Percentiles rank a stretch among this genome's conserved stretches.
phyloP scores from a whole-genome alignment of 306 rosid species.

The Quercus gilva region DNA sequence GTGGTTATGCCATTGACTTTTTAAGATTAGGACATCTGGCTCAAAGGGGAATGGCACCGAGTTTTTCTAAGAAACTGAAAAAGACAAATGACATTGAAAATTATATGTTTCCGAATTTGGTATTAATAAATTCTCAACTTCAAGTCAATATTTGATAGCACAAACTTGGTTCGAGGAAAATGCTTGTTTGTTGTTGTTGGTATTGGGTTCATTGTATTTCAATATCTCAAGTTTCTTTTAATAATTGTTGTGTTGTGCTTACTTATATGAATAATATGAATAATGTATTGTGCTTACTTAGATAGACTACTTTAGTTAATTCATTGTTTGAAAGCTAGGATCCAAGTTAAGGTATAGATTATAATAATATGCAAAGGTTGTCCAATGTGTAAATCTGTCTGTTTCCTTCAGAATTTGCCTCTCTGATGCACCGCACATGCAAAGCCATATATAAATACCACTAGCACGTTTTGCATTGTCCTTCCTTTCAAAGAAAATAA shows the following conservation, averaged over 20 bases:
- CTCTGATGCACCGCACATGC: conserved; percentile 47
- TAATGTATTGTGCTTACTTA: conserved; percentile 3
- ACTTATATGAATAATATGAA: too few relatives aligned
- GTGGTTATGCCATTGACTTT: background rate
- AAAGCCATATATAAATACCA: conserved; percentile 25
- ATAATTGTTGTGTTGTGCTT: background rate
- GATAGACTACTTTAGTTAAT: conserved; percentile 16
- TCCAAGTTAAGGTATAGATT: conserved; percentile 10
- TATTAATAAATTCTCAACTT: background rate
- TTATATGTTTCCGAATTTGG: background rate
- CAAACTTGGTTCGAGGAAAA: conserved; percentile 15
- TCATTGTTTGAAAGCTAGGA: conserved; percentile 16
- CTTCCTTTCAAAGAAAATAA: background rate
- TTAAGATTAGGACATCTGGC: background rate
- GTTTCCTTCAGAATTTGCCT: conserved; percentile 22
- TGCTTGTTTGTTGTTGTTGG: conserved; percentile 15
- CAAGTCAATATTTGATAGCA: conserved; percentile 2
- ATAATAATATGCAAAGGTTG: conserved; percentile 12
- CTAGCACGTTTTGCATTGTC: conserved; percentile 17
- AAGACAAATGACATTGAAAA: background rate
- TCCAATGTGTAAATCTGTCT: conserved; percentile 19
- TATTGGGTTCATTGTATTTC: conserved; percentile 20
- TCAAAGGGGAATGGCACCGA: background rate
- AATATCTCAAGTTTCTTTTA: background rate
- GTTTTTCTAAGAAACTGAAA: conserved; percentile 1